Base-by-base conservation (phyloP, 2,329 filamentous ascomycete genomes). In the Chaetothyriales sp. region DNA sequence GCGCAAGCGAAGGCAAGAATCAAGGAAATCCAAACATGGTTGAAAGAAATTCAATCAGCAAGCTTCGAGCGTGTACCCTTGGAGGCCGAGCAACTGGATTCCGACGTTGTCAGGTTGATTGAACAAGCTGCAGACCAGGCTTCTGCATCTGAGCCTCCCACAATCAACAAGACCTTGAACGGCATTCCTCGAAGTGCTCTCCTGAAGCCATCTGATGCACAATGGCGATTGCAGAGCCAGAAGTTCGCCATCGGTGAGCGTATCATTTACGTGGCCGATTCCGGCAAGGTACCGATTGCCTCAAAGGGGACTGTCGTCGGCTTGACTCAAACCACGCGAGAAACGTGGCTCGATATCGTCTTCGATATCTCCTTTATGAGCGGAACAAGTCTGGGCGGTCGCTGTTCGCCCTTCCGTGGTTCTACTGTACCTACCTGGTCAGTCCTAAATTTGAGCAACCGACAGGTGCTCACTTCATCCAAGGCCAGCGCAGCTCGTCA, bases 361-460 rank as follows among this genome's bases (percentile, higher is more conserved):
- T 98, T 95, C 69, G 94, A 98, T 66, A 80, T 81, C 10, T 85
- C 88, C 0, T 98, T 98, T 69, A 97, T 98, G 89, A 94, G 89
- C 64, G 92, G 92, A 56, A 95, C 89, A 1, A 92, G 86, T 0
- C 77, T 98, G 15, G 86, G 87, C 54, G 89, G 89, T 52, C 83
- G 92, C 54, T 95, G 90, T 65, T 88, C 89, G 22, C 82, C 87
- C 40, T 98, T 98, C 80, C 82, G 90, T 37, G 92, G 92, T 49
- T 89, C 92, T 66, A 95, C 92, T 0, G 89, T 98, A 3, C 81
- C 88, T 1, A 80, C 84, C 5, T 85, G 85, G n/a, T 85, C 86
- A 0, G 89, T 97, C 1, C 77, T 98, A 33, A 98, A 98, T 69
- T 73, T 94, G 52, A 83, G 83, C 1, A 76, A 89, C 63, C 83